Evolutionary conservation across 2,329 filamentous ascomycete species (phyloP).

Genomic region (Trichoderma oligosporum): DNA sequence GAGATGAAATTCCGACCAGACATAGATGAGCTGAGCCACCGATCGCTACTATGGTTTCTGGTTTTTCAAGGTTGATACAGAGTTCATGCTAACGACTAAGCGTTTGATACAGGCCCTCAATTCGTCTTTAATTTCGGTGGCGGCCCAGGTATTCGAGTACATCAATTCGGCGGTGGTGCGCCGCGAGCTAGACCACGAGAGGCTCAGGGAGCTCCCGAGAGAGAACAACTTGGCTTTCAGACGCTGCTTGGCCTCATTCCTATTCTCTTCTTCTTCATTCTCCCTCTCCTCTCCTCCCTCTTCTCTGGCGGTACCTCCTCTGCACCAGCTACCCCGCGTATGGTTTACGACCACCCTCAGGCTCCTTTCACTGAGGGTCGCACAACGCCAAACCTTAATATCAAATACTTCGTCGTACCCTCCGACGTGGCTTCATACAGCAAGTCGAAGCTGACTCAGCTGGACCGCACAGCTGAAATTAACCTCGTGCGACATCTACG

Average conservation of each 20-base stretch:
- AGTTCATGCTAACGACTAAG: conserved; percentile 34
- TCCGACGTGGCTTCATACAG: conserved; percentile 68
- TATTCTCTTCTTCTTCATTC: conserved; percentile 82
- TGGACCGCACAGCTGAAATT: conserved; percentile 75
- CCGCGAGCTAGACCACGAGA: conserved; percentile 73
- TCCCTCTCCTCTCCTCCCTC: conserved; percentile 76
- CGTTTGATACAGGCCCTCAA: conserved; percentile 73
- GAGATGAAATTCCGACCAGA: too few relatives aligned
- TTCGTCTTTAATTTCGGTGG: conserved; percentile 96
- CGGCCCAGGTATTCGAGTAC: conserved; percentile 85
- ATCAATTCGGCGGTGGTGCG: conserved; percentile 83
- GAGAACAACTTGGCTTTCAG: conserved; percentile 50
- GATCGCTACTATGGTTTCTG: not conserved
- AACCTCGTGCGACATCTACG: conserved; percentile 65
- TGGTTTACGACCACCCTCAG: conserved; percentile 70
- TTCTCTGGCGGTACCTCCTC: conserved; percentile 55
- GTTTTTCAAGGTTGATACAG: not conserved
- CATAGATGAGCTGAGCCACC: too few relatives aligned
- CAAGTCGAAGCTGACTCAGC: conserved; percentile 62
- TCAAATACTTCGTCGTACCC: conserved; percentile 85
- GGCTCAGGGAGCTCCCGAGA: conserved; percentile 50
- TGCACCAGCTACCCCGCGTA: conserved; percentile 55
- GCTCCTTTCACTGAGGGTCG: conserved; percentile 72
- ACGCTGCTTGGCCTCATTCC: conserved; percentile 75
- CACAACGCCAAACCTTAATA: conserved; percentile 63